phyloP scores from a whole-genome alignment of 2,329 filamentous ascomycete genomes.

The Neoarthrinium moseri region DNA sequence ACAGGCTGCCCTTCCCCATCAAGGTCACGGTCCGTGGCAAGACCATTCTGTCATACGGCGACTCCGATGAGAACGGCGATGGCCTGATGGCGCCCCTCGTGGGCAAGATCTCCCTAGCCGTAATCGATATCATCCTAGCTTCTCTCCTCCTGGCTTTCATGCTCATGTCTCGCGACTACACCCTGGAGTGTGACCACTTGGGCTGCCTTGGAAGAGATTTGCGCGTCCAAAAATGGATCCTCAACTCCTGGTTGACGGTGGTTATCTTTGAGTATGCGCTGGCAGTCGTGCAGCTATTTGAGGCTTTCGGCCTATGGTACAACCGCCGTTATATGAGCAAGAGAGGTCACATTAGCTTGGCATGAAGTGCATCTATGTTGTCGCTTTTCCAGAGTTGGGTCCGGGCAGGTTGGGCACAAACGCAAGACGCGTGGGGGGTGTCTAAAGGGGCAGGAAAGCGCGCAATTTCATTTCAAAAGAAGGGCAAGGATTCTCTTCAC shows the following conservation, averaged over 20 bases:
- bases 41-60: conserved; percentile 9
- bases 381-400: too few relatives aligned
- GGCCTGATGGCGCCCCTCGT: conserved; percentile 10
- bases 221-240: conserved; percentile 7
- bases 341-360: conserved; percentile 11
- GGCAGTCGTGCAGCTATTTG: conserved; percentile 6
- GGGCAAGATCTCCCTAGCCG: conserved; percentile 6
- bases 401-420: too few relatives aligned
- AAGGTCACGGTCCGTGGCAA: conserved; percentile 8
- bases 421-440: too few relatives aligned
- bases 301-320: conserved; percentile 12
- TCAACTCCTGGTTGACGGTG: conserved; percentile 9
- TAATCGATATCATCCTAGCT: conserved; percentile 8
- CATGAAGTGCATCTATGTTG: background rate
- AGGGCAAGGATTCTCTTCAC: too few relatives aligned
- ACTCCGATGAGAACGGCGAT: conserved; percentile 9
- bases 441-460: too few relatives aligned
- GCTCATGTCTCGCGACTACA: conserved; percentile 2
- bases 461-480: too few relatives aligned
- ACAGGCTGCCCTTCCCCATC: conserved; percentile 11
- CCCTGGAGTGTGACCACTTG: conserved; percentile 6
- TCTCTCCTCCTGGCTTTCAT: conserved; percentile 9
- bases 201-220: background rate
- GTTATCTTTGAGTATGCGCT: conserved; percentile 9
- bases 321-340: conserved; percentile 10